Evolutionary conservation across 164 flowering plant genomes (phyloP).

Genomic region (Warburgia ugandensis): DNA sequence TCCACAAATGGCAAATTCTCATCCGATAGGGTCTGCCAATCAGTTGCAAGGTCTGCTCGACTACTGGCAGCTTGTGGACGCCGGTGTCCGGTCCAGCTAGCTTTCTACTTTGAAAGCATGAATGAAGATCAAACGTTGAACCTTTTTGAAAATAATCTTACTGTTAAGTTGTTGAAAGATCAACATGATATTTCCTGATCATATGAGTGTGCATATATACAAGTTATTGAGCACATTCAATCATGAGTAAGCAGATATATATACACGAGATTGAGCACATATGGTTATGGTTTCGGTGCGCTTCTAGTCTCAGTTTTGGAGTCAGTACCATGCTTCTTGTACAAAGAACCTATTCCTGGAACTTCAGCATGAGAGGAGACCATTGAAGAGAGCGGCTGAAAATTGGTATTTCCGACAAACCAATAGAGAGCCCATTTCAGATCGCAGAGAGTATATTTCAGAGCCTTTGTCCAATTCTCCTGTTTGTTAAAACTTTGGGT

Average conservation of each 20-base stretch:
- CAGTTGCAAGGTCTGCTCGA: no score
- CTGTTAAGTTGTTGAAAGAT: no score
- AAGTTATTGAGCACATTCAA: not conserved
- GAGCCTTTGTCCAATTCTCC: constrained; percentile 98
- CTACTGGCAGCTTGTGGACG: no score
- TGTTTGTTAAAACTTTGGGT: constrained; percentile 96
- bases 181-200: not conserved
- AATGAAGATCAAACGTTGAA: no score
- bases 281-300: constrained; percentile 9
- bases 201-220: not conserved
- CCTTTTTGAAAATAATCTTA: no score
- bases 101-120: no score
- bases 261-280: not conserved
- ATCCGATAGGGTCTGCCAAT: no score
- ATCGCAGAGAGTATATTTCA: constrained; percentile 91
- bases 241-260: not conserved
- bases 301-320: constrained; percentile 26
- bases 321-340: constrained; percentile 32
- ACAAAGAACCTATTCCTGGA: constrained; percentile 34
- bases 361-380: constrained; percentile 46
- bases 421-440: constrained; percentile 94
- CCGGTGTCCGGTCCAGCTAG: no score
- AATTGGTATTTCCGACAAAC: constrained; percentile 89
- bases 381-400: constrained; percentile 68
- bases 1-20: no score